Base-by-base conservation (phyloP, 768 basidiomycete genomes). In the Boletus huronensis region DNA sequence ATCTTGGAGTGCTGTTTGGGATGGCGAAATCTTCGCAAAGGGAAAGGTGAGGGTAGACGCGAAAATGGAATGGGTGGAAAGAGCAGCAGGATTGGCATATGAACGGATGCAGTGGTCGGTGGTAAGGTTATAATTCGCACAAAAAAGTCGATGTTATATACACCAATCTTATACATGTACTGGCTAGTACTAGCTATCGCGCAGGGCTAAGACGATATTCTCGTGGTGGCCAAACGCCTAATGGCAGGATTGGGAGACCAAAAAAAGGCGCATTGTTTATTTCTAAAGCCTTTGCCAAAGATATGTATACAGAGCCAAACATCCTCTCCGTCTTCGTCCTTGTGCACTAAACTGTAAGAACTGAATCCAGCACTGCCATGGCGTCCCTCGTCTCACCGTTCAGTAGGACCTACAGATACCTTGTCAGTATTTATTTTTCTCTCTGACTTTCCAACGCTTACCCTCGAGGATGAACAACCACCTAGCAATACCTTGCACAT, bases 401-500 rank as follows among this genome's bases (percentile, higher is more conserved):
- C 26, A 61, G 69, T 35, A 63, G 50, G 46, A 58, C 61, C 21
- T 70, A 69, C 42, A 62, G 57, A 61, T 70, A 69, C 50, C 59
- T 70, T 42, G 69, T 72, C 23, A 36, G 48, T 48, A 2, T 28
- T 38, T 14, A 19, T 17, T 21, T 19, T 13, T n/a, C 13, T n/a
- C 35, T n/a, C 28, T 28, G n/a, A 19, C 17, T 16, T 41, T 1
- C 9, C n/a, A 14, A 7, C 4, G 23, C 42, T 55, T 19, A 53
- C 26, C 4, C 8, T 17, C 29, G 9, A 26, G 9, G 16, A 13
- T 31, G 36, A 34, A 53, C 21, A 14, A n/a, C 21, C 10, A 21
- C 26, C 10, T 48, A 95, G 93, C 90, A 93, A 92, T 83, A 88
- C 44, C 83, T 87, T 62, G 91, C 93, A 35, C 93, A 96, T 73